Evolutionary conservation across 345 rosid species (phyloP).

Genomic region (Isatis tinctoria): DNA sequence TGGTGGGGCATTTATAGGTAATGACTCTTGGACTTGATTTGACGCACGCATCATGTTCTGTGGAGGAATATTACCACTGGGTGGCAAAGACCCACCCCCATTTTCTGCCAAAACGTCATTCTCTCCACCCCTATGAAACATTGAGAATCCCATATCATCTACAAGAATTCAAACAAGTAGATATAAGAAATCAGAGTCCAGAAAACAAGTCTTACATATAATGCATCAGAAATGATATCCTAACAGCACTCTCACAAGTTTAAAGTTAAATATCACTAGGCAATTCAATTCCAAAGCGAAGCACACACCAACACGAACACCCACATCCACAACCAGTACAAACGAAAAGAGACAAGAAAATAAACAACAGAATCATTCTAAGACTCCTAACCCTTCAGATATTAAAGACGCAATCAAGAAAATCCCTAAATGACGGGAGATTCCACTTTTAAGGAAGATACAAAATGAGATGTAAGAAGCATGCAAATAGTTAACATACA

Average conservation of each 20-base stretch:
- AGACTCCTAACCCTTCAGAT: constrained; percentile 1
- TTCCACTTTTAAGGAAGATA: background rate
- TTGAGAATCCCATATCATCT: constrained; percentile 46
- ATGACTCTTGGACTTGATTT: constrained; percentile 41
- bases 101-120: constrained; percentile 42
- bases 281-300: background rate
- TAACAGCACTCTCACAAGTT: background rate
- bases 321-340: constrained; percentile 7
- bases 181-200: constrained; percentile 12
- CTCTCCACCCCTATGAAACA: constrained; percentile 51
- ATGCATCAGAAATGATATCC: constrained; percentile 7
- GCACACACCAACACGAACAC: too few relatives aligned
- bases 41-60: constrained; percentile 41
- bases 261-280: background rate
- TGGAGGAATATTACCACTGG: constrained; percentile 33
- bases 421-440: background rate
- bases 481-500: background rate
- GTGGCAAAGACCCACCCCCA: constrained; percentile 36
- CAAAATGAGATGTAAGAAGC: background rate
- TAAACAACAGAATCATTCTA: background rate
- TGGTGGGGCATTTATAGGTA: constrained; percentile 42
- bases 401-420: background rate
- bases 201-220: background rate
- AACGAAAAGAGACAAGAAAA: background rate
- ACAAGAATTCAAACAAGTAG: constrained; percentile 36